Evolutionary conservation across 1,284 basidiomycete genomes (phyloP).

Genomic region (Puccinia polysora): DNA sequence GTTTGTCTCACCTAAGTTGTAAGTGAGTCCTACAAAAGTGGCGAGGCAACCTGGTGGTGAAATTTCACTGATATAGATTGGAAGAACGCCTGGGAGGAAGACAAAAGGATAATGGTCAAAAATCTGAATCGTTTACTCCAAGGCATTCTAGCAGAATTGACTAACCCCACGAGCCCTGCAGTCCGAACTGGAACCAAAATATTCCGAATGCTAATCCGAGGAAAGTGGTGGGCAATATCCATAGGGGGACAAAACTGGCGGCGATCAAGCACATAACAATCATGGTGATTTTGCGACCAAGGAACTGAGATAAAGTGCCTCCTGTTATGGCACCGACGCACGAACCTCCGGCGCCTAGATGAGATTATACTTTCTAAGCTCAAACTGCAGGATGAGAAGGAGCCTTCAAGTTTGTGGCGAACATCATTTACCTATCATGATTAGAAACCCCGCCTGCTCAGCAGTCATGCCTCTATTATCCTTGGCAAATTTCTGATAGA

Average conservation of each 20-base stretch:
- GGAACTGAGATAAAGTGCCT: conserved; percentile 73
- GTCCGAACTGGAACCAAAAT: conserved; percentile 66
- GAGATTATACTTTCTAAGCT: background rate
- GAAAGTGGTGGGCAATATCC: conserved; percentile 54
- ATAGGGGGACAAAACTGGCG: conserved; percentile 51
- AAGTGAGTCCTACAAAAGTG: conserved; percentile 84
- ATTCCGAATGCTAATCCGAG: conserved; percentile 52
- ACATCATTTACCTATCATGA: conserved; percentile 5
- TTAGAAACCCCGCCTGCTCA: conserved; percentile 2
- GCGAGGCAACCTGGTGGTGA: conserved; percentile 87
- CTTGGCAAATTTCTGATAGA: conserved; percentile 67
- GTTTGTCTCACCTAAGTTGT: conserved; percentile 68
- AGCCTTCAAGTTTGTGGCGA: background rate
- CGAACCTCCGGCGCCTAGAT: conserved; percentile 50
- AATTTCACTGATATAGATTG: conserved; percentile 82
- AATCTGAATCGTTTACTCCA: background rate
- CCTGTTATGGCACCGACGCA: conserved; percentile 68
- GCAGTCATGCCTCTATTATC: conserved; percentile 45
- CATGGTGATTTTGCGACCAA: conserved; percentile 83
- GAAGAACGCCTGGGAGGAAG: conserved; percentile 58
- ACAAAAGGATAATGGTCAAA: background rate
- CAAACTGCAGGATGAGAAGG: background rate
- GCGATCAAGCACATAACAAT: conserved; percentile 63
- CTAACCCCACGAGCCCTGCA: conserved; percentile 50
- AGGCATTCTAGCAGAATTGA: conserved; percentile 49